A percentile compares a stretch with the other conserved stretches of the same genome.
Evolutionary conservation across 192 early-diverging fungal species (phyloP).

Genomic region (Thoreauomyces humboldtii): DNA sequence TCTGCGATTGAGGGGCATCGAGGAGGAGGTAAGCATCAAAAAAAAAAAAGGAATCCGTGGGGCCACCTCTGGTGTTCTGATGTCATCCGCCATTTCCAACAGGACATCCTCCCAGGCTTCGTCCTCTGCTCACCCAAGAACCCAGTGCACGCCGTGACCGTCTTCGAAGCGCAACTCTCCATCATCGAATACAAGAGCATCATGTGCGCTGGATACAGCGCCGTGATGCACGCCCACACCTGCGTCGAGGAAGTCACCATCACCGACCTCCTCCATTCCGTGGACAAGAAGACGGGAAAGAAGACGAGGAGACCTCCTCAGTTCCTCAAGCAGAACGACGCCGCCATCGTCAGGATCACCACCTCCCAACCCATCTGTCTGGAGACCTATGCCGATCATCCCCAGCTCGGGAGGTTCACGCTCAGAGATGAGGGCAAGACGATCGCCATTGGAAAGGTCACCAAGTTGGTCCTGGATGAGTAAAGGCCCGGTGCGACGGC

Average conservation of each 20-base stretch:
- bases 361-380: constrained; percentile 73
- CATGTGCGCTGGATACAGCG: constrained; percentile 92
- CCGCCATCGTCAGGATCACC: constrained; percentile 83
- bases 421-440: constrained; percentile 94
- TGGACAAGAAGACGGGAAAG: constrained; percentile 92
- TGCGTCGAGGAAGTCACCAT: constrained; percentile 80
- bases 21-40: constrained; percentile 90
- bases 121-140: constrained; percentile 77
- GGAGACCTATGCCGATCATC: constrained; percentile 81
- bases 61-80: no score
- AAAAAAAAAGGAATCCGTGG: not conserved
- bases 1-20: constrained; percentile 82
- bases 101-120: constrained; percentile 81
- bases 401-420: constrained; percentile 96
- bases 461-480: constrained; percentile 66
- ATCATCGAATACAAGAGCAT: constrained; percentile 96
- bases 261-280: constrained; percentile 75
- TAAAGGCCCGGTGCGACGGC: no score
- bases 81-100: no score
- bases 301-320: constrained; percentile 84
- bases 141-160: constrained; percentile 75
- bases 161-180: constrained; percentile 82
- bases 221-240: constrained; percentile 90
- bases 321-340: constrained; percentile 92
- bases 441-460: constrained; percentile 94